These are phyloP conservation scores for Penicillium tannophilum DNA, from an alignment of 495 filamentous ascomycete genomes.

Conservation along the genomic window DNA sequence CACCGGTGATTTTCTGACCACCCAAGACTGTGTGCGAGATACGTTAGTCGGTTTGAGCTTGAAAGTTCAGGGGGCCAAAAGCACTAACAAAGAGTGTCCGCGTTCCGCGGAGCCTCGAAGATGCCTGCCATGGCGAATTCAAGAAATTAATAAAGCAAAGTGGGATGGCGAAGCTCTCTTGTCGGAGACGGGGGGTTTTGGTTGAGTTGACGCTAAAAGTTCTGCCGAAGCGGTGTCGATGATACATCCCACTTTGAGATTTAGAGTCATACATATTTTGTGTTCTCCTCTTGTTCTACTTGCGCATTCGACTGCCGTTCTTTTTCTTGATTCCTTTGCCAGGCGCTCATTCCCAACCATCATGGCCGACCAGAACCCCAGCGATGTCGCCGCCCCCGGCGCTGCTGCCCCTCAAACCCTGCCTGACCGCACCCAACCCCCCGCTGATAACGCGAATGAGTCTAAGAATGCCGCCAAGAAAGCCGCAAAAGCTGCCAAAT, in stretches of 20 bases:
- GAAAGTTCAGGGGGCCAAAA: not conserved
- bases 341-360: constrained; percentile 26
- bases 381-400: constrained; percentile 29
- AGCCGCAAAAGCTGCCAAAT: constrained; percentile 66
- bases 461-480: constrained; percentile 77
- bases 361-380: constrained; percentile 45
- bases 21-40: constrained; percentile 70
- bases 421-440: constrained; percentile 45
- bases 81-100: constrained; percentile 76
- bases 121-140: constrained; percentile 72
- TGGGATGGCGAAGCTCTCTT: constrained; percentile 40
- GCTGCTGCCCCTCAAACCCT: constrained; percentile 37
- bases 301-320: constrained; percentile 22
- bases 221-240: constrained; percentile 51
- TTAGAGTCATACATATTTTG: constrained; percentile 28
- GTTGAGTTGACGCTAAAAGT: constrained; percentile 45
- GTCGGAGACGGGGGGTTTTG: constrained; percentile 31
- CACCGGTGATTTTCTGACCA: constrained; percentile 90
- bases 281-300: constrained; percentile 9
- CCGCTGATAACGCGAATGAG: constrained; percentile 50
- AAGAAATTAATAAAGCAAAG: constrained; percentile 27
- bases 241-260: constrained; percentile 47
- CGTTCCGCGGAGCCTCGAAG: constrained; percentile 85
- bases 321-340: constrained; percentile 25
- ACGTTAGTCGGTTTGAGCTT: constrained; percentile 26